Percentiles rank a stretch among this genome's conserved stretches.
These are phyloP conservation scores for Tylopilus cervinicoccineus DNA, from an alignment of 768 basidiomycete species.

Conservation along the genomic window DNA sequence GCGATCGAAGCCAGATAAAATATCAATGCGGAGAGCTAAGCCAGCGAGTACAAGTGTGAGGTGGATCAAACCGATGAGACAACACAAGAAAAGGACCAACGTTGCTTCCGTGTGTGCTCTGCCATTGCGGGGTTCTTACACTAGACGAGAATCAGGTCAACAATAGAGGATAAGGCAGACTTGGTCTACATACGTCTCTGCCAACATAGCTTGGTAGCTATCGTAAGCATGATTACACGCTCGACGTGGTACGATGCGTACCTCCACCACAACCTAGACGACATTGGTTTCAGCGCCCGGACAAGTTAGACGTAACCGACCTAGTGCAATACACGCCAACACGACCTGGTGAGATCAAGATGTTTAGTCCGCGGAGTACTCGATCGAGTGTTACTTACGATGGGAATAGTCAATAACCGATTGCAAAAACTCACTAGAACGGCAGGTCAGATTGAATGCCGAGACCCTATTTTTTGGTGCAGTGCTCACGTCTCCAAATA, in stretches of 20 bases:
- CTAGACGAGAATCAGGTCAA: constrained; percentile 9
- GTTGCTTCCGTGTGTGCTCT: constrained; percentile 29
- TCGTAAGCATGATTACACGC: constrained; percentile 1
- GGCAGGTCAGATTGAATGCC: not conserved
- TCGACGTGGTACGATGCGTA: constrained; percentile 8
- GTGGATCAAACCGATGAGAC: not conserved
- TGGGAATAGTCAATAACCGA: constrained; percentile 27
- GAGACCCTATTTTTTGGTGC: not conserved
- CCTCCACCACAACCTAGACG: constrained; percentile 28
- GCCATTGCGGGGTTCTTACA: constrained; percentile 30
- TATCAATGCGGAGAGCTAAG: constrained; percentile 28
- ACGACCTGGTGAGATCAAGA: constrained; percentile 14
- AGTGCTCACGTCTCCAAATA: constrained; percentile 33
- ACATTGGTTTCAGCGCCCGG: not conserved
- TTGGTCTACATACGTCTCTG: constrained; percentile 25
- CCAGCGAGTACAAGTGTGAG: not conserved
- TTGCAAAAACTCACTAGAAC: constrained; percentile 31
- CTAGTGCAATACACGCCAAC: constrained; percentile 27
- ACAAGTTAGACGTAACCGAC: constrained; percentile 8
- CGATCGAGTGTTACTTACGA: constrained; percentile 21
- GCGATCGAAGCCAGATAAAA: constrained; percentile 33
- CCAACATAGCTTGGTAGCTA: constrained; percentile 25
- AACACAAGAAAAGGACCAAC: too few species aligned
- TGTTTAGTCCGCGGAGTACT: not conserved
- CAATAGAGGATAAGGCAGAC: not conserved